These are phyloP conservation scores for Hypomontagnella submonticulosa DNA, from an alignment of 495 filamentous ascomycete species.

Conservation along the genomic window DNA sequence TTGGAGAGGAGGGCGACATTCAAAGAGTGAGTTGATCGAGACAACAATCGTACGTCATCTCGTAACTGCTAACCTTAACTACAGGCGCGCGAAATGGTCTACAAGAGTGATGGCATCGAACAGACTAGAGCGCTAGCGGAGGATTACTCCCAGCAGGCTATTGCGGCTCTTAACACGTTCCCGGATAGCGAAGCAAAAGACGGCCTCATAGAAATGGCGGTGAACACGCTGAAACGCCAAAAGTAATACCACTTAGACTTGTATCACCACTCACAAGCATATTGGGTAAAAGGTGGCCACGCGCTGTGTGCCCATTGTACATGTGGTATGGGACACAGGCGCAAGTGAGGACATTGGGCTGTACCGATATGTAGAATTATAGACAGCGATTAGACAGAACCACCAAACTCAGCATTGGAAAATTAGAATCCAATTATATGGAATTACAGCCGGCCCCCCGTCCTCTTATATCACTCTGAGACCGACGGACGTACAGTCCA, in stretches of 20 bases:
- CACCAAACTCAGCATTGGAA: slow-evolving; percentile 36
- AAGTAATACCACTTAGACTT: slow-evolving; percentile 66
- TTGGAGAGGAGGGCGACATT: slow-evolving; percentile 83
- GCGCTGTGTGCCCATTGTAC: slow-evolving; percentile 5
- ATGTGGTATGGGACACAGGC: slow-evolving; percentile 10
- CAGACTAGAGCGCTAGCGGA: slow-evolving; percentile 90
- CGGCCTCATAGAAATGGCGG: slow-evolving; percentile 90
- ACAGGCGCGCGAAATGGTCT: slow-evolving; percentile 86
- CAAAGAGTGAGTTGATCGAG: slow-evolving; percentile 67
- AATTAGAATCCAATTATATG: slow-evolving; percentile 10
- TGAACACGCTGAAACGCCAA: slow-evolving; percentile 87
- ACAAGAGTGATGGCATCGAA: slow-evolving; percentile 84
- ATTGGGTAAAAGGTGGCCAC: slow-evolving; percentile 9
- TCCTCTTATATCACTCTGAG: not conserved
- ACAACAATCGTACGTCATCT: not conserved
- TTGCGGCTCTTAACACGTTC: slow-evolving; percentile 80
- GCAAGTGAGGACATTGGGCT: slow-evolving; percentile 1
- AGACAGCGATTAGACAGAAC: slow-evolving; percentile 33
- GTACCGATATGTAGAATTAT: slow-evolving; percentile 38
- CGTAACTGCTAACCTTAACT: slow-evolving; percentile 12
- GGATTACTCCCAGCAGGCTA: slow-evolving; percentile 90
- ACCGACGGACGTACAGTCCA: not conserved
- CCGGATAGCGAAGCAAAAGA: slow-evolving; percentile 93
- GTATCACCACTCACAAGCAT: slow-evolving; percentile 24
- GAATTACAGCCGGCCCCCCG: not conserved